Evolutionary conservation across 371 early-diverging fungal genomes (phyloP), one percentile per base, ranked within the genome.

Genomic region (Circinella umbellata): DNA sequence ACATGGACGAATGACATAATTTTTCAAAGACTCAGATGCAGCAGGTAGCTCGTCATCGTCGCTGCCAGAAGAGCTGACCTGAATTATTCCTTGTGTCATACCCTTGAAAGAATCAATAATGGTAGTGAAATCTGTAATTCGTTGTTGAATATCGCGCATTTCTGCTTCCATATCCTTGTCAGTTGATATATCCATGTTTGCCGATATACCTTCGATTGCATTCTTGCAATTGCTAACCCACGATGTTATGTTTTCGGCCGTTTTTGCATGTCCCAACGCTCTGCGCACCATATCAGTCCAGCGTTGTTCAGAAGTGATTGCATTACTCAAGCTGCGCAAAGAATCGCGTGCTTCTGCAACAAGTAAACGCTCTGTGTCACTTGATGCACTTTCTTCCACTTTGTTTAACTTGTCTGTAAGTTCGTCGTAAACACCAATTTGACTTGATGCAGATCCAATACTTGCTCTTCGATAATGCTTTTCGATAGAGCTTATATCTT

Each of bases 211-310:
- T 14, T 66, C 59, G 39, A 78, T 72, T 3, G 83, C 83, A 35
- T 63, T 42, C 13, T 74, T 70, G 51, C 83, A 82, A 17, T 73
- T 73, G 8, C 37, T 53, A 18, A 83, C 62, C 85, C 85, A 85
- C 3, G 66, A 39, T 10, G 42, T 61, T 47, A 85, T 83, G 15
- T 71, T 70, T 1, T 74, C 68, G 14, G 75, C 77, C 57, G 71
- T 69, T 61, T 83, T 81, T 13, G 64, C 69, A 66, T 81, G 81
- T 4, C 74, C 75, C 37, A 77, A 17, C 4, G 77, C 66, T 13
- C 70, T 73, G 13, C 76, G 70, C 18, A 78, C 67, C 18, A 72
- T 36, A 47, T 82, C 81, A 37, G 69, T 67, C 36, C 69, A 38
- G 36, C 38, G 17, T 59, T 66, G 68, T 39, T 66, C 75, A 3